Base-by-base conservation (phyloP, 441 rosid species). In the Eutrema salsugineum region DNA sequence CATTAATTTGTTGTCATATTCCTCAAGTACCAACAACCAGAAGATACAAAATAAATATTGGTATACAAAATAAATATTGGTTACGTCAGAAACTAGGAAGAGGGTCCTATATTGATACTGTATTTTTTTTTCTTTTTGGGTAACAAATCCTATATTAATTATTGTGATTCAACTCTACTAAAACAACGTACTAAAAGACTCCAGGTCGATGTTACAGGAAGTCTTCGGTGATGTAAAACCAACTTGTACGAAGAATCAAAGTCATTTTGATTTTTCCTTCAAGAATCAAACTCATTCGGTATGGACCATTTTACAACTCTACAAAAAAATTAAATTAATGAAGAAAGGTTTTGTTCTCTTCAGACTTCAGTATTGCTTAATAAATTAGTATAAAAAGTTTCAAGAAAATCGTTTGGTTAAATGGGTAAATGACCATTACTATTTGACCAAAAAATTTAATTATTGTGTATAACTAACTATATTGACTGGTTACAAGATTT, bases 171-270 rank as follows among this genome's bases (percentile, higher is more conserved):
- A 39, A 53, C 39, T 28, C 39, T 63, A 17, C 4, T n/a, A 15
- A 33, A 47, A 43, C 47, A 33, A 54, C 48, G 44, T 7, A 15
- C 43, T 4, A 12, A 39, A 14, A 17, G 63, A 55, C 8, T 56
- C 28, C 44, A 44, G n/a, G 27, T 43, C 54, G 16, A 39, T 70
- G 59, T 3, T 38, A 20, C 20, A 61, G 7, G 7, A 53, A 51
- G 69, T 70, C 66, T 70, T 59, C 59, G 30, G 42, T 63, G 64
- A 63, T 63, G 69, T 62, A 63, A 51, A 70, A 54, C 70, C 57
- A 43, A 35, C 63, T 22, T 16, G 30, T 15, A 33, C 39, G 50
- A 72, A 44, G 57, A 72, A 46, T 35, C 58, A 46, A 47, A 63
- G 49, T 17, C 49, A 35, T 44, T 54, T 63, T 30, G 36, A 3